Percentiles rank a stretch among this genome's conserved stretches.
Evolutionary conservation across 169 alveolate species (phyloP).

Genomic region (Amoebophrya sp.): DNA sequence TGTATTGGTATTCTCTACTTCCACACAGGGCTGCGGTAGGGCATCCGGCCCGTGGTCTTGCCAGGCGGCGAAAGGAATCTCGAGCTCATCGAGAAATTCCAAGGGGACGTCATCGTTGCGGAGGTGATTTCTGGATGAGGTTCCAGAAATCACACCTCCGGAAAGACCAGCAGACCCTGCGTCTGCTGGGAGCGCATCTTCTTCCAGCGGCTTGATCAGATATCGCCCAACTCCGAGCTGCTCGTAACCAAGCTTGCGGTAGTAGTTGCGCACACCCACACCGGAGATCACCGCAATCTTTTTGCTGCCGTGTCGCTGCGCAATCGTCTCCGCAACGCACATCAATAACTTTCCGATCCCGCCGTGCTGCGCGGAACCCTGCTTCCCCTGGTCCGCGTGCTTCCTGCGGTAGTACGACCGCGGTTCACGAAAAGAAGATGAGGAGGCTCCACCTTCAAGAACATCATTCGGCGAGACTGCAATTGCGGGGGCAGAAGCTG

Average conservation of each 20-base stretch:
- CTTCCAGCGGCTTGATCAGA: background rate
- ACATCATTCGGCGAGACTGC: no score
- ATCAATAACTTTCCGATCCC: conserved; percentile 51
- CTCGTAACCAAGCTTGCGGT: conserved; percentile 89
- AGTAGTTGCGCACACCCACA: conserved; percentile 98
- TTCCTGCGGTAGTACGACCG: background rate
- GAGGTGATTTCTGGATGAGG: no score
- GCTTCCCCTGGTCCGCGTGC: background rate
- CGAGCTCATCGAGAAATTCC: background rate
- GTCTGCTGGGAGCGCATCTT: background rate
- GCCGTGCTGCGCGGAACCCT: conserved; percentile 27
- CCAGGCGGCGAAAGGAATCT: background rate
- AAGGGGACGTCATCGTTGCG: background rate
- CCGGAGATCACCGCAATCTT: conserved; percentile 97
- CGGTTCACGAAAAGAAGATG: background rate
- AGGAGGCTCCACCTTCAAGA: conserved; percentile 7
- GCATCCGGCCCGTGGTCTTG: background rate
- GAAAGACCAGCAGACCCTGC: background rate
- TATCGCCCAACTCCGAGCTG: conserved; percentile 27
- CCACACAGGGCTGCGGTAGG: no score
- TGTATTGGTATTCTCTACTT: no score
- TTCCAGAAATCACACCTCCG: no score
- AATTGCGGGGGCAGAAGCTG: background rate
- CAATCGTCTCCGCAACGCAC: conserved; percentile 52
- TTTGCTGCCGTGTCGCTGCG: conserved; percentile 66